Evolutionary conservation across 1,139 yeast genomes (phyloP), one percentile per base, ranked within the genome.

Genomic region (Kurtzmaniella natalensis): DNA sequence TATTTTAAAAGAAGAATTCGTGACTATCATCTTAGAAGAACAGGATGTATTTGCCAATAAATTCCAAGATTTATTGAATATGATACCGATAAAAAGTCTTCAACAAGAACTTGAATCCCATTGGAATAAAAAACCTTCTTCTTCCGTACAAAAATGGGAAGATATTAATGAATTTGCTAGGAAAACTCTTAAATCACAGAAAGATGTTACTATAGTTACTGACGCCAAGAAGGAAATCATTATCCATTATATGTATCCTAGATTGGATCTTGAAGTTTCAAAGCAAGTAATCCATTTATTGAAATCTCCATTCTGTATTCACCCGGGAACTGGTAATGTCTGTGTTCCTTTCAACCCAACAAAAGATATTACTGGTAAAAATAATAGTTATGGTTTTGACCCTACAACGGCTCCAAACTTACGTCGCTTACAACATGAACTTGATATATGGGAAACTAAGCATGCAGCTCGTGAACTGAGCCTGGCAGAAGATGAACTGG

Each of bases 231-330:
- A 85, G 55, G 96, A 89, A 46, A 70, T 89, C 37, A 80, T 94
- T 26, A 59, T 92, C 26, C 82, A 78, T 41, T 81, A 84, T 43
- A 61, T 88, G 64, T 92, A 89, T 55, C 98, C 99, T 19, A 74
- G 96, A 47, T 67, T 92, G 43, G 99, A 92, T 73, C 78, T 84
- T 35, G 95, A 89, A 56, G 99, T 92, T 28, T 84, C 98, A 7
- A 75, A 82, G 46, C 95, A 85, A 55, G 69, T 89, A 47, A 86
- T 81, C 58, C 99, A 92, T 64, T 80, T 92, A 62, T 74, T 92
- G 49, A 92, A 92, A 54, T 84, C 97, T 1, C 99, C 99, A n/a
- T 92, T 94, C 57, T 92, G 97, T 65, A 81, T 92, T 32, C 99
- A 92, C 55, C 99, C 99, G 1, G 81, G 88, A 5, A 94, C 99